Evolutionary conservation across 768 basidiomycete genomes (phyloP).

Genomic region (Mycena filopes): DNA sequence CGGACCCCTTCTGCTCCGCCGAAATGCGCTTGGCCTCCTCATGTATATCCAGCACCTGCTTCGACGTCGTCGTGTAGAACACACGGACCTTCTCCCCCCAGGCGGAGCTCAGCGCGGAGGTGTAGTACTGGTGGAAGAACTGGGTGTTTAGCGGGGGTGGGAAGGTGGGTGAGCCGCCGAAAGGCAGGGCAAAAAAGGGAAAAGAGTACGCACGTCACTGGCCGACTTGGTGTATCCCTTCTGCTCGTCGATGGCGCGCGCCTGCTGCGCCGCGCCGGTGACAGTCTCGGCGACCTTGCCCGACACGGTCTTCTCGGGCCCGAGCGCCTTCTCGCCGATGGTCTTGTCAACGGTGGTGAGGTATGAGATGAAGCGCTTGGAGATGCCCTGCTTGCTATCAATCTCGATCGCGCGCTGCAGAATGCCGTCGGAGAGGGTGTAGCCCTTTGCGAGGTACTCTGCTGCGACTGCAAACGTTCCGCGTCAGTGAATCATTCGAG

Average conservation of each 20-base stretch:
- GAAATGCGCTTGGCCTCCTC: slow-evolving; percentile 91
- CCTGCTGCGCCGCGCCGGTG: slow-evolving; percentile 72
- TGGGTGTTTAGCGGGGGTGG: slow-evolving; percentile 12
- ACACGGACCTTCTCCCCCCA: slow-evolving; percentile 77
- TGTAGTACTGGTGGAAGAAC: slow-evolving; percentile 71
- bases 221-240: slow-evolving; percentile 79
- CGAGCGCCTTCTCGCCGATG: slow-evolving; percentile 76
- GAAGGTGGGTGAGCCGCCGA: neutral
- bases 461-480: slow-evolving; percentile 74
- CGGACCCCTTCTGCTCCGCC: slow-evolving; percentile 60
- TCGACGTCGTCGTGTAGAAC: slow-evolving; percentile 91
- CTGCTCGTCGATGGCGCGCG: slow-evolving; percentile 82
- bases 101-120: slow-evolving; percentile 77
- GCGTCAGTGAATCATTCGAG: slow-evolving; percentile 4
- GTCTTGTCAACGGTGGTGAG: slow-evolving; percentile 77
- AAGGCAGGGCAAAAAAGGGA: neutral
- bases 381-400: slow-evolving; percentile 91
- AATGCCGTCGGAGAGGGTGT: slow-evolving; percentile 80
- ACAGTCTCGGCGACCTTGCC: slow-evolving; percentile 75
- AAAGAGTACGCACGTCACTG: slow-evolving; percentile 60
- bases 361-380: slow-evolving; percentile 83
- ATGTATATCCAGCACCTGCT: slow-evolving; percentile 92
- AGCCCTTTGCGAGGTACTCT: slow-evolving; percentile 93
- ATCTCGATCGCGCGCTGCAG: slow-evolving; percentile 84
- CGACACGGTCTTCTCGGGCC: slow-evolving; percentile 84